Conservation (phyloP, 1,284 basidiomycete genomes). For the Paramarasmius palmivorus region DNA sequence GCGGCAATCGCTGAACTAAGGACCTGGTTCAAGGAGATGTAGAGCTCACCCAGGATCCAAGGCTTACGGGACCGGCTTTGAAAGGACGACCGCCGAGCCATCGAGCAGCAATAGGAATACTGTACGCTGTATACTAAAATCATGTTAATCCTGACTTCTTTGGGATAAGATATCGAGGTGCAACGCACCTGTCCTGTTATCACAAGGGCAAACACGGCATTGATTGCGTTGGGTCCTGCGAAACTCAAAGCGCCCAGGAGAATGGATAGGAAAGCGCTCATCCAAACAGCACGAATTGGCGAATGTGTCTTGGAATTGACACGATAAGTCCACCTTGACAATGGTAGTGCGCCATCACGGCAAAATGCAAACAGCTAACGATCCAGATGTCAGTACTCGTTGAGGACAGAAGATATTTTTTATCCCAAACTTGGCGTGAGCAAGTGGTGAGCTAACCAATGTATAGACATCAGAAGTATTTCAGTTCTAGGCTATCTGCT, state of each 20-base stretch:
- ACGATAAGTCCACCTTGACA: slow-evolving; percentile 37
- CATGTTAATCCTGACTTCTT: background rate
- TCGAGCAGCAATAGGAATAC: slow-evolving; percentile 28
- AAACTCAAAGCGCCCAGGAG: slow-evolving; percentile 29
- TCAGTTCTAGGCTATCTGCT: no score
- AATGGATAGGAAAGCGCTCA: slow-evolving; percentile 22
- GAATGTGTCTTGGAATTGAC: slow-evolving; percentile 28
- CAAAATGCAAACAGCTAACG: slow-evolving; percentile 37
- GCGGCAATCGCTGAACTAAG: background rate
- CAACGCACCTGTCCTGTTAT: slow-evolving; percentile 17
- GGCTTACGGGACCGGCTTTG: slow-evolving; percentile 27
- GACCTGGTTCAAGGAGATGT: slow-evolving; percentile 6
- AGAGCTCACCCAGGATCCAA: slow-evolving; percentile 28
- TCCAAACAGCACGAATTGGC: slow-evolving; percentile 31
- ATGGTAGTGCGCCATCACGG: slow-evolving; percentile 47
- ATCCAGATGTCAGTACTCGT: slow-evolving; percentile 35
- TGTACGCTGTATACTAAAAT: slow-evolving; percentile 20
- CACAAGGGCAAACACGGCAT: slow-evolving; percentile 29
- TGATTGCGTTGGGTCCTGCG: slow-evolving; percentile 30
- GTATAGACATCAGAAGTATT: no score
- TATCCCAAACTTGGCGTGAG: slow-evolving; percentile 11
- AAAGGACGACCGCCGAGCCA: slow-evolving; percentile 24
- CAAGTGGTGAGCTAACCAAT: slow-evolving; percentile 1
- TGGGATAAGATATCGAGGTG: background rate
- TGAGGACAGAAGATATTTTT: slow-evolving; percentile 5